Percentiles rank a stretch among this genome's conserved stretches.
Evolutionary conservation across 2,329 filamentous ascomycete species (phyloP).

Genomic region (Alternaria infectoria): DNA sequence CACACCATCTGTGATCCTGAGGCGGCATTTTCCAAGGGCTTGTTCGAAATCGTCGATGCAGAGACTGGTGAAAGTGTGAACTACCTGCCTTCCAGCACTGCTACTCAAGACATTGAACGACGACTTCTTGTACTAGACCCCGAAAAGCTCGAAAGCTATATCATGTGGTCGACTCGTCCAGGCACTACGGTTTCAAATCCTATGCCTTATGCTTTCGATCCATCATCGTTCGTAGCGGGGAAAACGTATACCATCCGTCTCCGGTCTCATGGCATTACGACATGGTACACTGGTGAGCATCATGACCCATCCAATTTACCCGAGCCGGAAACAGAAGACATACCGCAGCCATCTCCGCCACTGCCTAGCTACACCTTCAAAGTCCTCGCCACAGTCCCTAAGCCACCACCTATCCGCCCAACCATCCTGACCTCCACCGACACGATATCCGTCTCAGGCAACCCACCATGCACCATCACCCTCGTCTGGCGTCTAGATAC

Average conservation of each 20-base stretch:
- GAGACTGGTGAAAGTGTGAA: background rate
- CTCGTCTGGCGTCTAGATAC: background rate
- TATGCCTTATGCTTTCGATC: background rate
- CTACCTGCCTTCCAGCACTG: background rate
- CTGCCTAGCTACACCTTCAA: background rate
- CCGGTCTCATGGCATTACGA: background rate
- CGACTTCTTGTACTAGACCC: background rate
- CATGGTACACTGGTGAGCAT: background rate
- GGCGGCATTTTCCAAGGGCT: background rate
- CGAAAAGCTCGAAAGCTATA: background rate
- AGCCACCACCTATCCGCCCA: background rate
- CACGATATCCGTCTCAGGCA: background rate
- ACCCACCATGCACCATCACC: background rate
- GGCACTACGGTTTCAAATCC: background rate
- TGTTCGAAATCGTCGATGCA: background rate
- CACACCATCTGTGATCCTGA: background rate
- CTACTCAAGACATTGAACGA: background rate
- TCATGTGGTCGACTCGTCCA: background rate
- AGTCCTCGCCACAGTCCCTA: accelerated
- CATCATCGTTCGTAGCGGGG: background rate
- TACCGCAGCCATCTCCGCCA: background rate
- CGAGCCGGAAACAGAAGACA: background rate
- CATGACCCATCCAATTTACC: background rate
- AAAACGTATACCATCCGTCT: background rate
- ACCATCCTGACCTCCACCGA: background rate